A percentile compares a stretch with the other conserved stretches of the same genome.
Conservation (phyloP, 176 grass and related monocot species). For the Otatea glauca region DNA sequence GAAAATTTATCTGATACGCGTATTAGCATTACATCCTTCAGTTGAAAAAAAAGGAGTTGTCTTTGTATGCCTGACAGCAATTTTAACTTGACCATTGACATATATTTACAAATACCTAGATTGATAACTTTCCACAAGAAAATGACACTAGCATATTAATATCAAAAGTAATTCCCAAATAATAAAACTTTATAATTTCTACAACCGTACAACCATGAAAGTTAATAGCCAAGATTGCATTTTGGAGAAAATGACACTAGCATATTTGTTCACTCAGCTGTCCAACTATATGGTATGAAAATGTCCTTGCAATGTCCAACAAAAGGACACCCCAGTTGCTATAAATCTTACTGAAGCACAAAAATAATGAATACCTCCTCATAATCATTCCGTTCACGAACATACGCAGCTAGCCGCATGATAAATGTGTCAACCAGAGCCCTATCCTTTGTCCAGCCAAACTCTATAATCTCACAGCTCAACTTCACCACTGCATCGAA, state of each 20-base stretch:
- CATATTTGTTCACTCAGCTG: slow-evolving; percentile 25
- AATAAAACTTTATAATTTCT: background rate
- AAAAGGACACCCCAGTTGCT: slow-evolving; percentile 22
- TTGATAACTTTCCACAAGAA: slow-evolving; percentile 17
- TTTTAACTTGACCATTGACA: slow-evolving; percentile 4
- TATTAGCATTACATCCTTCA: slow-evolving; percentile 1
- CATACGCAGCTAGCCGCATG: slow-evolving; percentile 95
- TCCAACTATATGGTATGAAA: slow-evolving; percentile 26
- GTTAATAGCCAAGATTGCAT: slow-evolving; percentile 3
- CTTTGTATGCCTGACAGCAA: background rate
- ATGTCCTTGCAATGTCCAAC: background rate
- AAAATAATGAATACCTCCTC: slow-evolving; percentile 68
- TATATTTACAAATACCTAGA: slow-evolving; percentile 21
- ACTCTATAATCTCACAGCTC: slow-evolving; percentile 99
- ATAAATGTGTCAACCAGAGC: slow-evolving; percentile 98
- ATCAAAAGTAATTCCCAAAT: slow-evolving; percentile 1
- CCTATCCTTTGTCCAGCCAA: slow-evolving; percentile 98
- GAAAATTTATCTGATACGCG: background rate
- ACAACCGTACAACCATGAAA: slow-evolving; percentile 13
- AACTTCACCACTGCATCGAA: slow-evolving; percentile 89
- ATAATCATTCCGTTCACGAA: slow-evolving; percentile 96
- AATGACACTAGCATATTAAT: slow-evolving; percentile 17
- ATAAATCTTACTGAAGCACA: slow-evolving; percentile 28
- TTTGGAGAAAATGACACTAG: background rate
- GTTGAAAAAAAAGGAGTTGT: background rate